These are phyloP conservation scores for Candida verbasci DNA, from an alignment of 805 yeast genomes.

Conservation along the genomic window DNA sequence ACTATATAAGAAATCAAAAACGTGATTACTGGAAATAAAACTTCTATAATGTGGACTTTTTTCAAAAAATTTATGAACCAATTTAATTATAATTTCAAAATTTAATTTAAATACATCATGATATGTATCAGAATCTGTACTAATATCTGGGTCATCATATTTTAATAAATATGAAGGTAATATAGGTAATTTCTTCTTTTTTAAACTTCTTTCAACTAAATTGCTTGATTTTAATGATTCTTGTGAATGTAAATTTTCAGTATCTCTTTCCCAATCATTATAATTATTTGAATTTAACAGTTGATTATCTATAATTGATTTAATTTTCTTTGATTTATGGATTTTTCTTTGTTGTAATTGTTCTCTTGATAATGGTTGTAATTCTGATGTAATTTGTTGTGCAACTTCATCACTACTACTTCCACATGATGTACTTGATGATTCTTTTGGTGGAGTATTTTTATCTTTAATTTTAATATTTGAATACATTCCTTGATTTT, in stretches of 20 bases:
- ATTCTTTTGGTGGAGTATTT: slow-evolving; percentile 3
- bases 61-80: slow-evolving; percentile 42
- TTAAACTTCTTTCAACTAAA: slow-evolving; percentile 18
- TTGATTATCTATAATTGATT: not conserved
- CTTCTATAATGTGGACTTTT: slow-evolving; percentile 35
- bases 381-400: slow-evolving; percentile 5
- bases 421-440: slow-evolving; percentile 4
- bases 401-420: slow-evolving; percentile 7
- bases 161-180: slow-evolving; percentile 9
- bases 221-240: slow-evolving; percentile 4
- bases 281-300: not conserved
- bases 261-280: slow-evolving; percentile 8
- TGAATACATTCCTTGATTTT: slow-evolving; percentile 7
- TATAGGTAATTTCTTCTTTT: slow-evolving; percentile 30
- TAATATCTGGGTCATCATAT: slow-evolving; percentile 14
- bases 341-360: not conserved
- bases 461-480: not conserved
- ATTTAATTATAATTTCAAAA: slow-evolving; percentile 23
- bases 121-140: slow-evolving; percentile 14
- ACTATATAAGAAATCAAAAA: slow-evolving; percentile 33
- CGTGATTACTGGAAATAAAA: slow-evolving; percentile 30
- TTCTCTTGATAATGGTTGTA: slow-evolving; percentile 5
- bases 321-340: slow-evolving; percentile 2
- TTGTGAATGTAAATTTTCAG: slow-evolving; percentile 1
- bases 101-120: slow-evolving; percentile 21